phyloP scores from a whole-genome alignment of 2,329 filamentous ascomycete species.

The Herpotrichia juniperi region DNA sequence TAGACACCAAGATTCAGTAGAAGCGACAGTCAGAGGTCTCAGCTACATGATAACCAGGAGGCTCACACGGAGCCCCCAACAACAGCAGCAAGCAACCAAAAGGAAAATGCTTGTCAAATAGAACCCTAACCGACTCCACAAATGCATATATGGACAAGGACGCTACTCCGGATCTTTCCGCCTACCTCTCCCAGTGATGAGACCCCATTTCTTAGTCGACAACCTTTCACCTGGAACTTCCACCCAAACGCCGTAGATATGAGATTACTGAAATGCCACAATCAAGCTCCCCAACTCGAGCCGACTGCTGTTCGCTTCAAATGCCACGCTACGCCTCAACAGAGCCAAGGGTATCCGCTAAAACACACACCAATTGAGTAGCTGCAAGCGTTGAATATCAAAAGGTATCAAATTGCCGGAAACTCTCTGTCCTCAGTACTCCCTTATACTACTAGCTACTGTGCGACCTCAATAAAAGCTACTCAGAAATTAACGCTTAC shows the following conservation, averaged over 20 bases:
- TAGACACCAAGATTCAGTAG: no score
- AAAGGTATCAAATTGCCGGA: no score
- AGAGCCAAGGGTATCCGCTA: conserved; percentile 7
- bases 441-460: conserved; percentile 51
- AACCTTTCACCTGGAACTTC: neutral
- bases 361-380: conserved; percentile 6
- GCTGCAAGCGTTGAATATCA: no score
- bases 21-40: neutral
- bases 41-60: neutral
- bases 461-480: conserved; percentile 56
- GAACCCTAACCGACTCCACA: neutral
- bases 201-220: neutral
- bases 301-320: neutral
- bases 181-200: neutral
- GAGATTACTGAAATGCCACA: conserved; percentile 2
- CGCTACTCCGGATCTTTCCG: neutral
- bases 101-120: neutral
- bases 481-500: conserved; percentile 12
- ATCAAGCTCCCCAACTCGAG: neutral
- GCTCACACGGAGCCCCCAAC: neutral
- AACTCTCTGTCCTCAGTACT: no score
- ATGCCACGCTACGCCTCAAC: neutral
- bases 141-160: neutral
- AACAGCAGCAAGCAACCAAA: neutral
- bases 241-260: conserved; percentile 11